Percentiles rank a stretch among this genome's conserved stretches.
Conservation (phyloP, 2,329 filamentous ascomycete species). For the Nannizziopsis arthrosporioides region DNA sequence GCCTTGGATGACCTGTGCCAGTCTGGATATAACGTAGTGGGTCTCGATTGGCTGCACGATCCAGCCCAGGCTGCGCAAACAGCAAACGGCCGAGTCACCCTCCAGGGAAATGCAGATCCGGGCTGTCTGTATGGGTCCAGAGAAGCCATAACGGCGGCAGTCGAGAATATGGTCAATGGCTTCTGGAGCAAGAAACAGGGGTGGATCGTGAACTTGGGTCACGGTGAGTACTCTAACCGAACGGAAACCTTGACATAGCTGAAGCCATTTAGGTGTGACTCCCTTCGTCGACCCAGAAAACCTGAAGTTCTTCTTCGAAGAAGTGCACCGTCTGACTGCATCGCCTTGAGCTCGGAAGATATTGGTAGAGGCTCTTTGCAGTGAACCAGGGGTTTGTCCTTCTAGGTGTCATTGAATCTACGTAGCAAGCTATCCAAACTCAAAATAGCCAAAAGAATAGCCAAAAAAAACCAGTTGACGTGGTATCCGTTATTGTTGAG, state of each 20-base stretch:
- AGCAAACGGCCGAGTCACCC: constrained; percentile 63
- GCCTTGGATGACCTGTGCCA: constrained; percentile 77
- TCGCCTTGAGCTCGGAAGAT: too few species aligned
- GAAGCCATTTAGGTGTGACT: constrained; percentile 58
- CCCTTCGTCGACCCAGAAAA: constrained; percentile 90
- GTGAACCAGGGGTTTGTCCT: too few species aligned
- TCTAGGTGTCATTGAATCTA: too few species aligned
- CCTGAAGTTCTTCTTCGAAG: constrained; percentile 84
- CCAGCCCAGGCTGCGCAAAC: constrained; percentile 71
- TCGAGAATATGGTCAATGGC: constrained; percentile 75
- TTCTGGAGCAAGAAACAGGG: constrained; percentile 75
- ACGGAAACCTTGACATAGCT: constrained; percentile 13
- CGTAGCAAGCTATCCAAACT: too few species aligned
- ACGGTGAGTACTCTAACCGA: constrained; percentile 51
- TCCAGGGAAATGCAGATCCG: constrained; percentile 94
- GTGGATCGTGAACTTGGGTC: constrained; percentile 94
- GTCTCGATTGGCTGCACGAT: constrained; percentile 89
- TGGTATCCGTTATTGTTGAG: too few species aligned
- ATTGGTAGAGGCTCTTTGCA: too few species aligned
- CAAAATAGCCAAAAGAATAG: too few species aligned
- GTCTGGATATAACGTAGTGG: constrained; percentile 84
- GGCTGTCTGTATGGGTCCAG: constrained; percentile 80
- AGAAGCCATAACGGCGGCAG: constrained; percentile 67
- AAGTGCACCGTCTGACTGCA: constrained; percentile 56
- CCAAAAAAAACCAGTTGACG: too few species aligned